phyloP scores from a whole-genome alignment of 768 basidiomycete species.

The Pleurotus citrinopileatus region DNA sequence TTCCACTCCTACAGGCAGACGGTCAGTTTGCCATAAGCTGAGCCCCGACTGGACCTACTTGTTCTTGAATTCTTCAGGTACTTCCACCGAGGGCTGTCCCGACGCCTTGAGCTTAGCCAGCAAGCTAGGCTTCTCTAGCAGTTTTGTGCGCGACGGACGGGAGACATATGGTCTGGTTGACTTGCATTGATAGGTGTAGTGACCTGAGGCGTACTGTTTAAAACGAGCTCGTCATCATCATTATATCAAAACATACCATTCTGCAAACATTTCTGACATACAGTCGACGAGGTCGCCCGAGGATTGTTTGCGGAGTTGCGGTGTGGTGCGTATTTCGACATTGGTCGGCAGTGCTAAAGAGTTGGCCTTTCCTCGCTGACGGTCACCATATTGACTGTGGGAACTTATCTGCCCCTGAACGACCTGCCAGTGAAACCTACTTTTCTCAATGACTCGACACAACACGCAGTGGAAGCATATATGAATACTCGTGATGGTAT shows the following conservation, averaged over 20 bases:
- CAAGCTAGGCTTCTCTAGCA: slow-evolving; percentile 73
- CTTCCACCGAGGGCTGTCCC: slow-evolving; percentile 75
- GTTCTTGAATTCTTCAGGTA: slow-evolving; percentile 88
- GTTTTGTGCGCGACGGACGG: slow-evolving; percentile 85
- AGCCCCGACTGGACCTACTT: too few relatives aligned
- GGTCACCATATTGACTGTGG: too few relatives aligned
- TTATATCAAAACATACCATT: slow-evolving; percentile 42
- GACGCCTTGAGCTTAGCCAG: slow-evolving; percentile 66
- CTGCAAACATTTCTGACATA: slow-evolving; percentile 82
- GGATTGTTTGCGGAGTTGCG: slow-evolving; percentile 58
- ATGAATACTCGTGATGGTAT: too few relatives aligned
- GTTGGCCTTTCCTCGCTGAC: not conserved
- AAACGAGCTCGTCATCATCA: not conserved
- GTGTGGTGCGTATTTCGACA: slow-evolving; percentile 85
- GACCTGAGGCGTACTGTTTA: slow-evolving; percentile 47
- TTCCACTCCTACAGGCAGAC: slow-evolving; percentile 51
- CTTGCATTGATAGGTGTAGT: slow-evolving; percentile 93
- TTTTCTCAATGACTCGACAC: not conserved
- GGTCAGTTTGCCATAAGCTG: not conserved
- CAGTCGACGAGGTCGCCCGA: slow-evolving; percentile 58
- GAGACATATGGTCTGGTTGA: slow-evolving; percentile 76
- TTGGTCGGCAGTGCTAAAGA: slow-evolving; percentile 21
- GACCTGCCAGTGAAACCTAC: too few relatives aligned
- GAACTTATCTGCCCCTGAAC: too few relatives aligned
- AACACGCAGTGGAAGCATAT: not conserved